Base-by-base conservation (phyloP, 1,139 yeast genomes). In the Yamadazyma spencermartinsiae region DNA sequence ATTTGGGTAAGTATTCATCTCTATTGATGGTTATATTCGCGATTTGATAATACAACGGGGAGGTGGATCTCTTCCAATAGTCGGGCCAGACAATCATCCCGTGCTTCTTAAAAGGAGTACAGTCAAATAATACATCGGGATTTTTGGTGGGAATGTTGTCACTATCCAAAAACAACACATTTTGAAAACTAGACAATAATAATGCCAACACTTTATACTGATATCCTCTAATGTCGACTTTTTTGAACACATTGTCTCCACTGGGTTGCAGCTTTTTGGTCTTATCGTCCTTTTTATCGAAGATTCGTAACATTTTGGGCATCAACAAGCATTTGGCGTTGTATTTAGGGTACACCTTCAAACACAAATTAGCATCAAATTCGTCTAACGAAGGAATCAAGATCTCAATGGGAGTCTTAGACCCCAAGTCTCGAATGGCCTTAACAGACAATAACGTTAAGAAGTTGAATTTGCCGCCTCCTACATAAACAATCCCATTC, bases 121-220 rank as follows among this genome's bases (percentile, higher is more conserved):
- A 41, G 2, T 41, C 37, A 41, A 67, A 65, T 21, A 67, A 56
- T 16, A 56, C 50, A 50, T 76, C 81, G 12, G 87, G 79, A 4
- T 76, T 63, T 49, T 70, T 72, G 2, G 81, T 71, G 1, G 90
- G 88, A 39, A 81, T 71, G 48, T 82, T 80, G 55, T 87, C 96
- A 35, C 92, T 83, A 58, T 87, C 96, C 45, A 86, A 61, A 37
- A 86, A 66, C 38, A 86, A 63, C n/a, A 83, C 82, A 47, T 85
- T 80, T 49, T 86, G 88, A 61, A 87, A 88, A 47, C 86, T 76
- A 35, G 90, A 83, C 12, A 85, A 76, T 39, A 87, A 65, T 31
- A 87, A 60, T 0, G 95, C 90, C 46, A 87, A 63, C 0, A 86
- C 83, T 58, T 87, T 88, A 61, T 82, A 82, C 53, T 86, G 95